phyloP scores from a whole-genome alignment of 192 early-diverging fungal genomes.

The Coemansia aciculifera region DNA sequence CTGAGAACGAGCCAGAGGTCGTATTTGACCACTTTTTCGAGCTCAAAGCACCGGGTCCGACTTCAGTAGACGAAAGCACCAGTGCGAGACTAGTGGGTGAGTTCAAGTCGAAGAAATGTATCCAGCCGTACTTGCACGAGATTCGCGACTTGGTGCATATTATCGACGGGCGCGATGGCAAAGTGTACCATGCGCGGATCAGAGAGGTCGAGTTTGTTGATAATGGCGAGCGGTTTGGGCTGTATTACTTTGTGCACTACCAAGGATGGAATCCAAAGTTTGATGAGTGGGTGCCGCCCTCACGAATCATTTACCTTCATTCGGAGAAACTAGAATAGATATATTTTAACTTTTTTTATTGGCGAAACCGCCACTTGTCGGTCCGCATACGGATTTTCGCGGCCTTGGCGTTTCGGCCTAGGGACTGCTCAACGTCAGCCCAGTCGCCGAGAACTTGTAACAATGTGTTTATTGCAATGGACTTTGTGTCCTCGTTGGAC shows the following conservation, averaged over 20 bases:
- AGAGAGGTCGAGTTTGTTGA: slow-evolving; percentile 23
- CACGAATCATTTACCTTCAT: slow-evolving; percentile 28
- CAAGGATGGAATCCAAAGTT: slow-evolving; percentile 38
- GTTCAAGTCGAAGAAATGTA: slow-evolving; percentile 17
- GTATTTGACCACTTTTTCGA: slow-evolving; percentile 41
- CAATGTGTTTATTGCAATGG: neutral
- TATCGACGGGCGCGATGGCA: slow-evolving; percentile 42
- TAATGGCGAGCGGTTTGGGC: slow-evolving; percentile 20
- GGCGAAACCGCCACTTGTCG: slow-evolving; percentile 7
- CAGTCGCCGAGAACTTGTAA: slow-evolving; percentile 18
- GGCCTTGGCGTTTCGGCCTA: slow-evolving; percentile 29
- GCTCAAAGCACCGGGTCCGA: neutral
- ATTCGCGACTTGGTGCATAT: slow-evolving; percentile 13
- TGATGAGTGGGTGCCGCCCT: slow-evolving; percentile 51
- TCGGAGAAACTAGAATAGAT: neutral
- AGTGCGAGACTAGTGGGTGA: neutral
- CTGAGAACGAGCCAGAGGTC: slow-evolving; percentile 21
- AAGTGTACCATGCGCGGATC: slow-evolving; percentile 30
- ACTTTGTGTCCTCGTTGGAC: neutral
- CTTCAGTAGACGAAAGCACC: neutral
- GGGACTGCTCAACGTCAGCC: slow-evolving; percentile 27
- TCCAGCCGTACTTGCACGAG: slow-evolving; percentile 33
- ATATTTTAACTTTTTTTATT: neutral
- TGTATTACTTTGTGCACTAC: slow-evolving; percentile 51
- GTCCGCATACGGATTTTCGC: slow-evolving; percentile 14